Percentiles rank a stretch among this genome's conserved stretches.
Evolutionary conservation across 2,329 filamentous ascomycete genomes (phyloP).

Genomic region (Elsinoe australis): DNA sequence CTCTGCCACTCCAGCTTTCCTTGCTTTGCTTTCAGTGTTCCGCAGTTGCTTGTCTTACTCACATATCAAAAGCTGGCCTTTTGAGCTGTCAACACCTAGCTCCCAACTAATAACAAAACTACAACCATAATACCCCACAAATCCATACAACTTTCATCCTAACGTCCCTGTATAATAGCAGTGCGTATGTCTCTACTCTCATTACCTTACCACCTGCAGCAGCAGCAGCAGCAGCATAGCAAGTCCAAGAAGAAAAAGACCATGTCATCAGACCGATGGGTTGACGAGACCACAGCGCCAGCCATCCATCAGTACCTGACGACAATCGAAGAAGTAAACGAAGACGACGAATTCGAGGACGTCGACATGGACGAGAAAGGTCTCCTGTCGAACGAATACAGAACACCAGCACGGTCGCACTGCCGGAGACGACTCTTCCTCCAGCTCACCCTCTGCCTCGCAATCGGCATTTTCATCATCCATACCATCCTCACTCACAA

Average conservation of each 20-base stretch:
- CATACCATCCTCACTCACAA: constrained; percentile 1
- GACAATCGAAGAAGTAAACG: constrained; percentile 13
- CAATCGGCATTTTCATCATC: constrained; percentile 14
- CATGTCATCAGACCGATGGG: background rate
- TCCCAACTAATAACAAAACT: background rate
- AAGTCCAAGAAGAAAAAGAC: background rate
- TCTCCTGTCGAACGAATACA: constrained; percentile 7
- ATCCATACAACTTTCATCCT: background rate
- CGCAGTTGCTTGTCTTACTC: too few species aligned
- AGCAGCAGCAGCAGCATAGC: background rate
- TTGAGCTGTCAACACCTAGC: constrained; percentile 7
- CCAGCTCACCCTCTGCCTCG: constrained; percentile 3
- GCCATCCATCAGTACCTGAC: constrained; percentile 1
- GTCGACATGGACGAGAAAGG: constrained; percentile 15
- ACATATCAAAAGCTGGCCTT: constrained; percentile 11
- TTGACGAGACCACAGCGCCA: constrained; percentile 8
- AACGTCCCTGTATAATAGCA: background rate
- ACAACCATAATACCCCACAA: background rate
- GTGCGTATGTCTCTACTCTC: constrained; percentile 14
- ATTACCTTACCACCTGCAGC: constrained; percentile 1
- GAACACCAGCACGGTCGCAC: background rate
- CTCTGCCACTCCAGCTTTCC: background rate
- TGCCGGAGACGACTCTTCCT: constrained; percentile 5
- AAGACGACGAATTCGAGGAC: constrained; percentile 10
- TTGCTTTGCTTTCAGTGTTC: background rate